Percentiles rank a stretch among this genome's conserved stretches.
phyloP scores from a whole-genome alignment of 352 stramenopile species.

The Vaucheria bursata region DNA sequence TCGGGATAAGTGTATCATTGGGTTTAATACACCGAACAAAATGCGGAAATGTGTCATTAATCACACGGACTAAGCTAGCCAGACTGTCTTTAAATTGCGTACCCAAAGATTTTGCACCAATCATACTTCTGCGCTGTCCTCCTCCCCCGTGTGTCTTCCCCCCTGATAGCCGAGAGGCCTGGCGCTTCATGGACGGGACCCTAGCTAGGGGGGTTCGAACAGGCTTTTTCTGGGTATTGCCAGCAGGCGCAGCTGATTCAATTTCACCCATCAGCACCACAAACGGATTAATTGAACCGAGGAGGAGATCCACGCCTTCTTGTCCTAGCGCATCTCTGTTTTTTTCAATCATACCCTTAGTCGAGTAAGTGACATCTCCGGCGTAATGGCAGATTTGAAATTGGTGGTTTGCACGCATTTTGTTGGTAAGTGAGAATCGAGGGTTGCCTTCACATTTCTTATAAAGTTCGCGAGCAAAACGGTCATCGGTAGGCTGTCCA shows the following conservation, averaged over 20 bases:
- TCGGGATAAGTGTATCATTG: constrained; percentile 63
- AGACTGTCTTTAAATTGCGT: constrained; percentile 37
- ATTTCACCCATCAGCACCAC: constrained; percentile 42
- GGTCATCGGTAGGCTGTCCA: constrained; percentile 31
- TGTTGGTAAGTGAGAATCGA: constrained; percentile 22
- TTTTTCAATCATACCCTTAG: constrained; percentile 85
- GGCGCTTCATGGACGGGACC: not conserved
- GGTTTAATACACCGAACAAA: constrained; percentile 72
- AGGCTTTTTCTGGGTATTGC: constrained; percentile 1
- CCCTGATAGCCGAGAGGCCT: not conserved
- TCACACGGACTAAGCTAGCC: constrained; percentile 72
- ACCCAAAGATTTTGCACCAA: constrained; percentile 38
- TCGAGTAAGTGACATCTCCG: constrained; percentile 75
- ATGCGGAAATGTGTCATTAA: constrained; percentile 85
- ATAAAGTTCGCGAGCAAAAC: constrained; percentile 35
- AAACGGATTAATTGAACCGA: constrained; percentile 23
- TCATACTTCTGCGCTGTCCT: constrained; percentile 16
- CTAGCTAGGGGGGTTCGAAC: no score
- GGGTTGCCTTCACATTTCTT: constrained; percentile 38
- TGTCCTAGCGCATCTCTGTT: constrained; percentile 81
- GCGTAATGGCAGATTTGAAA: constrained; percentile 69
- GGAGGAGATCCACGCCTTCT: constrained; percentile 58
- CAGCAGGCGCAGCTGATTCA: constrained; percentile 6
- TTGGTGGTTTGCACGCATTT: constrained; percentile 37
- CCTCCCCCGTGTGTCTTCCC: constrained; percentile 1